Percentiles rank a stretch among this genome's conserved stretches.
Evolutionary conservation across 345 rosid genomes (phyloP).

Genomic region (Eucalyptus sp.): DNA sequence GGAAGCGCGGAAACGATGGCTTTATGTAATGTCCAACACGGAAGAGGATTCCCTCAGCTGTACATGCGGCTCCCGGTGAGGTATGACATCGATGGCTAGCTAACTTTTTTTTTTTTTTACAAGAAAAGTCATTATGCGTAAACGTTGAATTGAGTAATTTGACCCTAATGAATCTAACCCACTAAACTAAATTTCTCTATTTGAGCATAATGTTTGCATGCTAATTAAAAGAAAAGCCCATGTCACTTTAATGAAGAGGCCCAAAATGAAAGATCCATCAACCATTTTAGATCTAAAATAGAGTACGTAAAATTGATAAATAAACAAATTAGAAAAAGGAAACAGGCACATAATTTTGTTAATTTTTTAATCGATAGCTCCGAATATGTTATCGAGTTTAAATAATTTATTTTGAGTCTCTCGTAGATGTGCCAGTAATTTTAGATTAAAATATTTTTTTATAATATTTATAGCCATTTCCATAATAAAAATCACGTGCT

Average conservation of each 20-base stretch:
- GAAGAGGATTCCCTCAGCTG: too few species aligned
- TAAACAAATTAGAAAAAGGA: background rate
- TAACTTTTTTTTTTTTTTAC: too few species aligned
- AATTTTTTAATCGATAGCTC: background rate
- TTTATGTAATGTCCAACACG: too few species aligned
- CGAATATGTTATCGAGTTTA: too few species aligned
- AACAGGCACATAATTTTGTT: background rate
- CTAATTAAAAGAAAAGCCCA: background rate
- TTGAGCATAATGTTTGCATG: background rate
- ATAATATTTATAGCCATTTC: background rate
- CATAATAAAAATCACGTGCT: background rate
- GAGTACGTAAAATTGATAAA: background rate
- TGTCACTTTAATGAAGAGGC: background rate
- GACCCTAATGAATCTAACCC: background rate
- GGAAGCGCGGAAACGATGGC: too few species aligned
- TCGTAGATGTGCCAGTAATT: background rate
- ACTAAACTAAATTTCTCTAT: background rate
- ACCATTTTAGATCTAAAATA: background rate
- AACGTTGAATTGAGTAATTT: too few species aligned
- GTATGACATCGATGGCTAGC: too few species aligned
- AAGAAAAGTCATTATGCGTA: too few species aligned
- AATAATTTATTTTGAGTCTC: background rate
- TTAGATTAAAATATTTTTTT: too few species aligned
- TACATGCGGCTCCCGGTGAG: too few species aligned
- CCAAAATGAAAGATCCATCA: background rate